Evolutionary conservation across 2,329 filamentous ascomycete genomes (phyloP).

Genomic region (Monosporascus sp.): DNA sequence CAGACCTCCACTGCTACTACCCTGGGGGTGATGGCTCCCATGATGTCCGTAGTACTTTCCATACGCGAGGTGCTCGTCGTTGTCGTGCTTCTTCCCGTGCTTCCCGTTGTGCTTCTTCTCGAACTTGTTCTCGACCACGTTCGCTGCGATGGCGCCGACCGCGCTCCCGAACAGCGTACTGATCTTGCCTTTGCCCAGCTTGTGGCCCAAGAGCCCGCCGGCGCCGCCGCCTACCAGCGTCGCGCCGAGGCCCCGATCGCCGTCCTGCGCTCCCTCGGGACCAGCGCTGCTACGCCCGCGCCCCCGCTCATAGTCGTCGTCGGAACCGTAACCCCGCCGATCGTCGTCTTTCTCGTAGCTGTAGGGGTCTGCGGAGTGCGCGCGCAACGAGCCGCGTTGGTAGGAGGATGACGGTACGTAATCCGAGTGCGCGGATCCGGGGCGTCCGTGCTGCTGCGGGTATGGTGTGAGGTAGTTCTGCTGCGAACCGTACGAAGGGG

Average conservation of each 20-base stretch:
- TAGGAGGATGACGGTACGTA: constrained; percentile 7
- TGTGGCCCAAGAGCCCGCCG: constrained; percentile 48
- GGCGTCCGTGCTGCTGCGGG: constrained; percentile 19
- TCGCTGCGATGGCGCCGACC: constrained; percentile 50
- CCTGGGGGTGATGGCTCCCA: constrained; percentile 5
- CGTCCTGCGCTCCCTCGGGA: constrained; percentile 25
- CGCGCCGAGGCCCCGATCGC: constrained; percentile 50
- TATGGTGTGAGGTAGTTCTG: constrained; percentile 18
- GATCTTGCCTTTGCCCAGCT: constrained; percentile 48
- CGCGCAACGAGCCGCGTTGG: constrained; percentile 7
- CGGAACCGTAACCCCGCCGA: neutral
- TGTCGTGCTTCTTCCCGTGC: constrained; percentile 9
- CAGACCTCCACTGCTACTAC: constrained; percentile 13
- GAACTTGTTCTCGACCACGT: constrained; percentile 41
- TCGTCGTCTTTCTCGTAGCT: constrained; percentile 7
- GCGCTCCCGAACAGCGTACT: constrained; percentile 47
- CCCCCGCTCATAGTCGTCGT: neutral
- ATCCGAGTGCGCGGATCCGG: constrained; percentile 23
- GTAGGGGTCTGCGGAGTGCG: constrained; percentile 24
- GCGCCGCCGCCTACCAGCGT: constrained; percentile 47
- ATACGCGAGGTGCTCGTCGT: constrained; percentile 8
- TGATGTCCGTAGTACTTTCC: constrained; percentile 9
- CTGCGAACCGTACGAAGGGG: constrained; percentile 1
- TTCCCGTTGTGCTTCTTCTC: constrained; percentile 30
- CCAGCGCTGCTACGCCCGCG: constrained; percentile 1